Base-by-base conservation (phyloP, 148 eudicot species). In the Selenicereus undatus region DNA sequence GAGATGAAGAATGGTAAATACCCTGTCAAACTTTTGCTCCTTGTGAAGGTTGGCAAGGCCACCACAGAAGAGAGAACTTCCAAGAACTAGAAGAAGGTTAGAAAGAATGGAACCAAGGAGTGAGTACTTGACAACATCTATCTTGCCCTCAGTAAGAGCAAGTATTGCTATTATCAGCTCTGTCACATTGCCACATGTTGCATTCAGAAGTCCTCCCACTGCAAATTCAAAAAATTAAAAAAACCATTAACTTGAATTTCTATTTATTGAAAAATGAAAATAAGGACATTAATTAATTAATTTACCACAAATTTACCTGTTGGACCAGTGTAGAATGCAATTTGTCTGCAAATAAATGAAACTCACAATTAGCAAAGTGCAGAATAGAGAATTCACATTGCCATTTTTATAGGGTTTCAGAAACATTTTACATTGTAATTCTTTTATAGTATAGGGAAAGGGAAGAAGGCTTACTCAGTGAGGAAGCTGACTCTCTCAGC, bases 201-300 rank as follows among this genome's bases (percentile, higher is more conserved):
- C 98, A 81, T 95, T 95, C 73, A 95, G 81, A 26, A 95, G 94
- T 73, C 98, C 97, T 80, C 98, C 98, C 83, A 92, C 98, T 95
- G 93, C 78, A 75, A 35, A 35, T 32, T 52, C 75, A 69, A 6
- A 64, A 22, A 64, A n/a, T 1, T 1, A 26, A 66, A 39, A 39
- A 39, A 39, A 39, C 7, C 43, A 2, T 62, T 22, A 22, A n/a
- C 24, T 62, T 4, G 24, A 62, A 21, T 62, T 6, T 62, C 10
- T 5, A n/a, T 4, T 62, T 8, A 62, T 62, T 62, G 10, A 22
- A 62, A 62, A 62, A 62, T 26, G 27, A 22, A 62, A 22, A 62
- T 8, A 62, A 22, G 2, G 32, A 17, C 5, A 58, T 48, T 48
- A 45, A 45, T 48, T 48, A 0, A 6, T 11, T 48, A 48, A 48